Percentiles rank a stretch among this genome's conserved stretches.
These are phyloP conservation scores for Hypoxylon sp. DNA, from an alignment of 2,329 filamentous ascomycete genomes.

Conservation along the genomic window DNA sequence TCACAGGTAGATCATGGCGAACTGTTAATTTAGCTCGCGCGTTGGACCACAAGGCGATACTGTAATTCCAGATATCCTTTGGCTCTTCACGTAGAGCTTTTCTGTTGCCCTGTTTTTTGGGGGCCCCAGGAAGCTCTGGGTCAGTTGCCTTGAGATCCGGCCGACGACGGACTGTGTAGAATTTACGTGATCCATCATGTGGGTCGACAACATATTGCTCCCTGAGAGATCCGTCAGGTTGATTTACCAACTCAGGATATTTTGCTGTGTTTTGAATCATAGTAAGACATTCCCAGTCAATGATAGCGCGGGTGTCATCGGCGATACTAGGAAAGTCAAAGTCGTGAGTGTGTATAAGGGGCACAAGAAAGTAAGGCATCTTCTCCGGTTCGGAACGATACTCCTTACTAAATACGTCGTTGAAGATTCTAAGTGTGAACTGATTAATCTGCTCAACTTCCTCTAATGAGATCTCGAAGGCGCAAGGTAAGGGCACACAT, in stretches of 20 bases:
- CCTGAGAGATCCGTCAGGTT: conserved; percentile 65
- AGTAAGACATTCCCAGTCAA: conserved; percentile 75
- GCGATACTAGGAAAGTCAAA: conserved; percentile 44
- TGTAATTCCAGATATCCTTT: conserved; percentile 85
- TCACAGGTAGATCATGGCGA: conserved; percentile 82
- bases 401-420: conserved; percentile 89
- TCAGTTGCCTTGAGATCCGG: conserved; percentile 74
- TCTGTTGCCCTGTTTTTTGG: conserved; percentile 62
- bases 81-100: conserved; percentile 57
- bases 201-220: conserved; percentile 71
- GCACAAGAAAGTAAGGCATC: conserved; percentile 88
- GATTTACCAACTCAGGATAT: conserved; percentile 59
- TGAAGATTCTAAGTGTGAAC: conserved; percentile 84
- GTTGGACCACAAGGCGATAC: conserved; percentile 80
- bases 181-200: conserved; percentile 74
- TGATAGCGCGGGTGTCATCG: conserved; percentile 52
- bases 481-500: conserved; percentile 60
- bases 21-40: conserved; percentile 68
- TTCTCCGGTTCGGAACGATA: conserved; percentile 75
- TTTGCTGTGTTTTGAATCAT: conserved; percentile 55
- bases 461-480: conserved; percentile 62
- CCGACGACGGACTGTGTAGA: conserved; percentile 69
- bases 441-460: conserved; percentile 71
- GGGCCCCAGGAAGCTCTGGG: conserved; percentile 71
- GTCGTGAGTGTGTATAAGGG: conserved; percentile 58